Conservation (phyloP, 2,329 filamentous ascomycete genomes). For the Triangularia setosa region DNA sequence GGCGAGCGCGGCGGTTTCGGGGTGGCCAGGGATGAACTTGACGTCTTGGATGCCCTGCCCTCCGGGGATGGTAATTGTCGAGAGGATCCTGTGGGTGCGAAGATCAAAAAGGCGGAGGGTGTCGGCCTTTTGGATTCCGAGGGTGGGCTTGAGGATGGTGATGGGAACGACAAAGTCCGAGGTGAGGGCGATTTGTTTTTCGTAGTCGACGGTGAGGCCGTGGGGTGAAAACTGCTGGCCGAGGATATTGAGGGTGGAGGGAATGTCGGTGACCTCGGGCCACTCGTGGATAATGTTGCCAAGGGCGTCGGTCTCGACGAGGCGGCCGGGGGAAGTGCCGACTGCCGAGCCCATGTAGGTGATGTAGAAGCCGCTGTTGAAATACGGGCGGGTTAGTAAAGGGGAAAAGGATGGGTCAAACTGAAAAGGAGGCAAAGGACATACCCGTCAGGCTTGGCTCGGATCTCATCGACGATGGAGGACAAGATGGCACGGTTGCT, state of each 20-base stretch:
- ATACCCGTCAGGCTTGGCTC: conserved; percentile 56
- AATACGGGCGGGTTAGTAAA: neutral
- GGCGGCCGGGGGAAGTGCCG: conserved; percentile 55
- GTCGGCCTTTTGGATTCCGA: conserved; percentile 51
- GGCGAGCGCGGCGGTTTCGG: conserved; percentile 54
- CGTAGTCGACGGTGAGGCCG: conserved; percentile 54
- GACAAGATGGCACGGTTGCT: conserved; percentile 56
- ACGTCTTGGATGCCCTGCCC: conserved; percentile 60
- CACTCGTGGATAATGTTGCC: conserved; percentile 61
- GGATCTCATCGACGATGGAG: conserved; percentile 60
- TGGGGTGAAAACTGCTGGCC: conserved; percentile 59
- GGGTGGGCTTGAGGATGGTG: conserved; percentile 56
- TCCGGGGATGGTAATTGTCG: conserved; percentile 57
- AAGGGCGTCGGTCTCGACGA: conserved; percentile 56
- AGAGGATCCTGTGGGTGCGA: conserved; percentile 49
- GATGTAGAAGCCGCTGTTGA: conserved; percentile 50
- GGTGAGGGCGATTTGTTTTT: conserved; percentile 55
- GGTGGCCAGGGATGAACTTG: conserved; percentile 61
- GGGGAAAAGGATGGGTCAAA: neutral
- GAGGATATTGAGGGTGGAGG: conserved; percentile 51
- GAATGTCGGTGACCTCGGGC: conserved; percentile 50
- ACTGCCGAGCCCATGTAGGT: conserved; percentile 59
- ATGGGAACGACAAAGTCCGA: conserved; percentile 61
- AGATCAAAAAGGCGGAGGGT: conserved; percentile 60
- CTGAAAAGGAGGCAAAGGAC: neutral